phyloP scores from a whole-genome alignment of 345 rosid genomes.

The Dimocarpus longan region DNA sequence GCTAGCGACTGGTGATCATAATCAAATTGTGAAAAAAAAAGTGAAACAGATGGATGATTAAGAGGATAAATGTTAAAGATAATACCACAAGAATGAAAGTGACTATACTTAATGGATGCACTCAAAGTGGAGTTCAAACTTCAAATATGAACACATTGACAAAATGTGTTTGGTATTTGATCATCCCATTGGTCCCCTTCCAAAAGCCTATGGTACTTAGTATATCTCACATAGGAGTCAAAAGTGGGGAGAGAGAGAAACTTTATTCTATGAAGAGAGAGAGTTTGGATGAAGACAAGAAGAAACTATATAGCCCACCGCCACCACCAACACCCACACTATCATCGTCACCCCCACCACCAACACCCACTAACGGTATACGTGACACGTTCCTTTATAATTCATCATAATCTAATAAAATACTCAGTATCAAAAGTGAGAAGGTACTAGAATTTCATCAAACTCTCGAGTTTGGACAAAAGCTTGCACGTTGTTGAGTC shows the following conservation, averaged over 20 bases:
- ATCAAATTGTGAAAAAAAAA: background rate
- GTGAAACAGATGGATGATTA: background rate
- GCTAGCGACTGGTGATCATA: too few relatives aligned
- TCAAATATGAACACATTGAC: conserved; percentile 7
- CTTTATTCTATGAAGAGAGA: background rate
- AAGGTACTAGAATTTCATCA: conserved; percentile 27
- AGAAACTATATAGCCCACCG: background rate
- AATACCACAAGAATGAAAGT: background rate
- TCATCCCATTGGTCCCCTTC: background rate
- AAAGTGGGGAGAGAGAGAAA: conserved; percentile 1
- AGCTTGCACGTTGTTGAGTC: background rate
- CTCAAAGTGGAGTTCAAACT: conserved; percentile 16
- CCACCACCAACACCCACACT: background rate
- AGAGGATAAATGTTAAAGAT: conserved; percentile 10
- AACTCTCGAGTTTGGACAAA: background rate
- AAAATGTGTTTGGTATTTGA: background rate
- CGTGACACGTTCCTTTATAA: conserved; percentile 4
- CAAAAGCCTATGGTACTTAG: background rate
- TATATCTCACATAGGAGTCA: conserved; percentile 10
- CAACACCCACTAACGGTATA: conserved; percentile 25
- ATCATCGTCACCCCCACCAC: conserved; percentile 8
- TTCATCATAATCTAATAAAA: background rate
- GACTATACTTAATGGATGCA: background rate
- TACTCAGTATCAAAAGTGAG: background rate
- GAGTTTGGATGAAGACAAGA: background rate